Base-by-base conservation (phyloP, 257 asterid species). In the Solanum chmielewskii region DNA sequence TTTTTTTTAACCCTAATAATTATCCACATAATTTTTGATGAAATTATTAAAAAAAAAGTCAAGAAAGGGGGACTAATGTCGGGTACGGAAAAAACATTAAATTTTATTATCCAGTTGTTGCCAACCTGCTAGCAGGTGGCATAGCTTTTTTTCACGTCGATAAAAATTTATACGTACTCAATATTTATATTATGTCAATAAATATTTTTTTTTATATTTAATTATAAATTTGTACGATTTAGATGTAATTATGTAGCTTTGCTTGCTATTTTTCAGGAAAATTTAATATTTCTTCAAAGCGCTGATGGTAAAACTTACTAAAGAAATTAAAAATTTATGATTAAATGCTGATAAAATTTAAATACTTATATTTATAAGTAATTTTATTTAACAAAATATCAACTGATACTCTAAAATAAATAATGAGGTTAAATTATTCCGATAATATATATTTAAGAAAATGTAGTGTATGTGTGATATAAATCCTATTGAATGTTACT, bases 91-190 rank as follows among this genome's bases (percentile, higher is more conserved):
- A 44, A 29, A 80, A 9, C 10, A 80, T 47, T 29, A 80, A 80
- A 80, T 80, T 78, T 80, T 29, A 62, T 80, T 80, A 80, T 80
- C 85, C 68, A 80, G 85, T 80, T 80, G 44, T 80, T 80, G 85
- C 69, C 69, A 80, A 5, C 45, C 44, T 80, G 21, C 85, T 47
- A 47, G 68, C 44, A 47, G 85, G 68, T 80, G 44, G 44, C 85
- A 47, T 41, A 9, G 3, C 29, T 41, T 44, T 25, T 47, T 16
- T 49, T 27, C 20, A 80, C 27, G 1, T 64, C 0, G 2, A 1
- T 64, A 64, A 14, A 25, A 66, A 25, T 5, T 25, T 66, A 12
- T 66, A 25, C 2, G 10, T 12, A 25, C 4, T 25, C 4, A 9
- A 66, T 25, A 0, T 1, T 66, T 64, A 25, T 66, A 12, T 66